Conservation (phyloP, 1,284 basidiomycete species). For the Omphalotus olearius region DNA sequence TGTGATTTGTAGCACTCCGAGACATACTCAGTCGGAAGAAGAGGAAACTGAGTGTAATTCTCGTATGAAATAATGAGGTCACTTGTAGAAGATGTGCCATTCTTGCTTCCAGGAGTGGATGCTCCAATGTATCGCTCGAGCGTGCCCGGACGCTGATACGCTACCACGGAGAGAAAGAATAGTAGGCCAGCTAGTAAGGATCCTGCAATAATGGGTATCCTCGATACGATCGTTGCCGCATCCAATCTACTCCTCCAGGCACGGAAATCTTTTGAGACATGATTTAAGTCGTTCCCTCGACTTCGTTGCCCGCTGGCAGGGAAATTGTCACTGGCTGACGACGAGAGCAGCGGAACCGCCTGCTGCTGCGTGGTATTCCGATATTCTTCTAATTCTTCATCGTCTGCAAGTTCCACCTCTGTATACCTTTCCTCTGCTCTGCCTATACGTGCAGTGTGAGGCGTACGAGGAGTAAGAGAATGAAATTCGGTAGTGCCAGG, state of each 20-base stretch:
- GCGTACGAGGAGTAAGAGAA: constrained; percentile 55
- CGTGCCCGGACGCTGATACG: constrained; percentile 43
- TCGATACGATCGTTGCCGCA: constrained; percentile 18
- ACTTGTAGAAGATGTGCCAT: neutral
- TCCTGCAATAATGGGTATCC: constrained; percentile 42
- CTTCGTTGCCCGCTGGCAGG: neutral
- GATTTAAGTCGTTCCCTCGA: constrained; percentile 2
- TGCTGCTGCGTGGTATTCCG: constrained; percentile 11
- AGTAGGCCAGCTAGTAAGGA: constrained; percentile 43
- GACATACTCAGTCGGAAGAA: constrained; percentile 50
- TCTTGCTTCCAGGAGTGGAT: constrained; percentile 13
- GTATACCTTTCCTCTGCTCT: constrained; percentile 51
- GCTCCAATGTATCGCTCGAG: constrained; percentile 43
- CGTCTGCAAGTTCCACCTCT: constrained; percentile 40
- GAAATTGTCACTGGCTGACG: constrained; percentile 5
- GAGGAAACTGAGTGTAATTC: constrained; percentile 57
- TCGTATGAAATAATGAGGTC: constrained; percentile 48
- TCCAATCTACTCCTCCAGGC: constrained; percentile 1
- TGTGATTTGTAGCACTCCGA: constrained; percentile 50
- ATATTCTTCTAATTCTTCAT: constrained; percentile 23
- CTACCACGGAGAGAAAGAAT: constrained; percentile 46
- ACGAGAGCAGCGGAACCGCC: constrained; percentile 3
- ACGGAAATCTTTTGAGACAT: constrained; percentile 13
- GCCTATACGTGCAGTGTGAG: constrained; percentile 51
- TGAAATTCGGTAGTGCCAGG: constrained; percentile 31